A percentile compares a stretch with the other conserved stretches of the same genome.
These are phyloP conservation scores for Apiospora rasikravindrae DNA, from an alignment of 2,329 filamentous ascomycete species.

Conservation along the genomic window DNA sequence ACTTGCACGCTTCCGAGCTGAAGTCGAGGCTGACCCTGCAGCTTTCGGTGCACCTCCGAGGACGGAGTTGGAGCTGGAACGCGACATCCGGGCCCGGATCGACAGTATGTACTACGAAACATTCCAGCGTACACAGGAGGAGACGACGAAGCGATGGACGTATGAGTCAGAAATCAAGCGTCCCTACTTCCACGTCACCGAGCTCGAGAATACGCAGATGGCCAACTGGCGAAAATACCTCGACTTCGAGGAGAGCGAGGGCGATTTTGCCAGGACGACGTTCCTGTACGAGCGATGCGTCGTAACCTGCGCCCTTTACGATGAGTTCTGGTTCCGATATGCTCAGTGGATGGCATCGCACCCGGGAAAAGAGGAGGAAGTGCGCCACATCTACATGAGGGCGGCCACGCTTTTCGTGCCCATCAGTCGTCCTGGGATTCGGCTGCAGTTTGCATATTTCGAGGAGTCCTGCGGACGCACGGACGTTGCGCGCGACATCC, in stretches of 20 bases:
- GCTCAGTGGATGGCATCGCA: constrained; percentile 90
- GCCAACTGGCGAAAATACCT: constrained; percentile 95
- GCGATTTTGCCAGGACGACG: constrained; percentile 73
- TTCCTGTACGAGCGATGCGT: constrained; percentile 94
- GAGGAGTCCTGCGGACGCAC: constrained; percentile 83
- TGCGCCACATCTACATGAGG: constrained; percentile 88
- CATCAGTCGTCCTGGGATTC: constrained; percentile 80
- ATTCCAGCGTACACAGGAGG: constrained; percentile 81
- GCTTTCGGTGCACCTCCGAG: constrained; percentile 59
- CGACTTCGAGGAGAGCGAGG: constrained; percentile 90
- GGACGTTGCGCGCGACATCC: constrained; percentile 82
- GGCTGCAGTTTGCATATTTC: constrained; percentile 92
- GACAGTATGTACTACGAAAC: constrained; percentile 81
- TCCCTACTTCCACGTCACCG: constrained; percentile 95
- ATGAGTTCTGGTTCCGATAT: constrained; percentile 98
- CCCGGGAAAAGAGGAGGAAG: constrained; percentile 82
- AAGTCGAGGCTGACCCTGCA: constrained; percentile 70
- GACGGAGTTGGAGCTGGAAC: constrained; percentile 79
- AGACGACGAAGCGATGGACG: constrained; percentile 92
- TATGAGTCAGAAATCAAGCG: constrained; percentile 95
- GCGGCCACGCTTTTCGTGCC: constrained; percentile 86
- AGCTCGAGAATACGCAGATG: constrained; percentile 84
- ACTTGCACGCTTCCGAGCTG: constrained; percentile 70
- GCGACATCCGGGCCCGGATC: constrained; percentile 79
- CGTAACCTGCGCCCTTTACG: constrained; percentile 91